These are phyloP conservation scores for Hibiscus syriacus DNA, from an alignment of 345 rosid species.

Conservation along the genomic window DNA sequence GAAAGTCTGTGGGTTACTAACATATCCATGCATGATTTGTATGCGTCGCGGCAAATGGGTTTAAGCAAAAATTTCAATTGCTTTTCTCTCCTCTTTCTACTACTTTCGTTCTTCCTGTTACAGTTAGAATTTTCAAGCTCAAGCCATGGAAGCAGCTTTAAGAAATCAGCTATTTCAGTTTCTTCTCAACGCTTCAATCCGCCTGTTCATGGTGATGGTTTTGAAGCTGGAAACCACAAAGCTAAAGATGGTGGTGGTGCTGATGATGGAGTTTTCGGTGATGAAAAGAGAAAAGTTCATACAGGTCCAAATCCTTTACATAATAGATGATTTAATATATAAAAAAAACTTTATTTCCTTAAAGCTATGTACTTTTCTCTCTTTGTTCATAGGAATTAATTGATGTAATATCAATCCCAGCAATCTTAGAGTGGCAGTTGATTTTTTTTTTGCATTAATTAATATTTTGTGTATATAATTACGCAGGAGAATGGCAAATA, in stretches of 20 bases:
- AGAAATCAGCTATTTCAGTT: conserved; percentile 5
- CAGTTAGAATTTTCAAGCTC: conserved; percentile 2
- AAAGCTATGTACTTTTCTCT: background rate
- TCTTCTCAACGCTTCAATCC: background rate
- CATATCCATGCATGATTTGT: conserved; percentile 13
- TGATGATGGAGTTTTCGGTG: background rate
- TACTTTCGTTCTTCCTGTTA: background rate
- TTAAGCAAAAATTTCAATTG: conserved; percentile 5
- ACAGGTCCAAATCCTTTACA: conserved; percentile 23
- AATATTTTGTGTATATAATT: too few relatives aligned
- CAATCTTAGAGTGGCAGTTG: background rate
- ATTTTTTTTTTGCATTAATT: background rate
- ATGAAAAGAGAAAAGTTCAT: conserved; percentile 16
- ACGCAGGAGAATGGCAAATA: too few relatives aligned
- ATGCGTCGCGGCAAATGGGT: conserved; percentile 12
- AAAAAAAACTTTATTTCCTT: background rate
- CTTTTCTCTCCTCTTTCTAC: background rate
- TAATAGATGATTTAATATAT: conserved; percentile 2
- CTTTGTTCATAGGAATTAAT: conserved; percentile 9
- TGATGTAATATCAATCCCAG: background rate
- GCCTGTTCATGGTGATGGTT: background rate
- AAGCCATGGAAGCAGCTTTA: conserved; percentile 12
- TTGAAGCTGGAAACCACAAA: background rate
- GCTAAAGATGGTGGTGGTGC: too few relatives aligned
- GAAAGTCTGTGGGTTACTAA: background rate